These are phyloP conservation scores for Trypanosoma avium DNA, from an alignment of 208 protist species.

Conservation along the genomic window DNA sequence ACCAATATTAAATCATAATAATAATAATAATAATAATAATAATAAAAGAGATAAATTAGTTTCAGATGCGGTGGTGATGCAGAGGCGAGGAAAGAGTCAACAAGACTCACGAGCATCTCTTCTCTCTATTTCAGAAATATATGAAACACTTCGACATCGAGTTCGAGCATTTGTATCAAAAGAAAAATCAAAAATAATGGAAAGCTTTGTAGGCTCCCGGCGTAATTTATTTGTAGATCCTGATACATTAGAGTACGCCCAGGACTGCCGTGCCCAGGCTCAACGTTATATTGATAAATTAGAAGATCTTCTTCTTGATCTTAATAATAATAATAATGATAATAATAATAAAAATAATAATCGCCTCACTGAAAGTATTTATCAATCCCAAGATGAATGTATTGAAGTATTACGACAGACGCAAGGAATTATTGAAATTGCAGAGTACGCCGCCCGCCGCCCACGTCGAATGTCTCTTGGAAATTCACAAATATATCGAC, in stretches of 20 bases:
- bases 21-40: background rate
- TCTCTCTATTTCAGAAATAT: conserved; percentile 27
- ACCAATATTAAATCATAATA: no score
- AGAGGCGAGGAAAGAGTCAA: background rate
- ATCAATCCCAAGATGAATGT: conserved; percentile 58
- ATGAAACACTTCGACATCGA: conserved; percentile 58
- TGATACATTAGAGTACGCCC: conserved; percentile 40
- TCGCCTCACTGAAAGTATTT: conserved; percentile 34
- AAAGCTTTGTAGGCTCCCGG: conserved; percentile 29
- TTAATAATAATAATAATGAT: no score
- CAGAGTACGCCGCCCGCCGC: conserved; percentile 19
- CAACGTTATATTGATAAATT: conserved; percentile 35
- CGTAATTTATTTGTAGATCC: conserved; percentile 51
- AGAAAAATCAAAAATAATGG: conserved; percentile 52
- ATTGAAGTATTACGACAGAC: conserved; percentile 43
- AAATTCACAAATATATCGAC: background rate
- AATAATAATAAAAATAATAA: no score
- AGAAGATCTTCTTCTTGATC: conserved; percentile 45
- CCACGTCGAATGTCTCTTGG: conserved; percentile 18
- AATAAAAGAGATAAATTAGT: background rate
- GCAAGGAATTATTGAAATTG: conserved; percentile 22
- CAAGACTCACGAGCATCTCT: background rate
- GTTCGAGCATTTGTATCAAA: conserved; percentile 66
- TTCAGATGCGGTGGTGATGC: background rate
- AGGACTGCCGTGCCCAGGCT: background rate